Conservation (phyloP, 2,329 filamentous ascomycete genomes). For the Nothophoma quercina region DNA sequence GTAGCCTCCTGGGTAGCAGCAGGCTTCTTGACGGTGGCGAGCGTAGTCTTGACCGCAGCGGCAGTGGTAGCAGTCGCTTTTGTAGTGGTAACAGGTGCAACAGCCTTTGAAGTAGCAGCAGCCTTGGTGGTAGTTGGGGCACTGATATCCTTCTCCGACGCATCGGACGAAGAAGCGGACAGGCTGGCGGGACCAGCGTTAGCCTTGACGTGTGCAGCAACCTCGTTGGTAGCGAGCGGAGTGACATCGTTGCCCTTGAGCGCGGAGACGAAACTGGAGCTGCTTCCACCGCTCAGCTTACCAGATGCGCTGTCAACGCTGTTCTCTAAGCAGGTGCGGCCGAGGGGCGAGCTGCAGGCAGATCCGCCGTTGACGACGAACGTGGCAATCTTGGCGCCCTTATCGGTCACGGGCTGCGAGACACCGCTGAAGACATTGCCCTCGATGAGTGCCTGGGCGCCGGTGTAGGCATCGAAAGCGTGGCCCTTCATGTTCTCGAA, state of each 20-base stretch:
- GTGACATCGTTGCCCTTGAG: constrained; percentile 24
- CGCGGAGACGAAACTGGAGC: constrained; percentile 21
- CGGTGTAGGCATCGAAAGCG: constrained; percentile 52
- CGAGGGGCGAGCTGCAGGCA: constrained; percentile 25
- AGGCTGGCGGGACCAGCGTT: constrained; percentile 26
- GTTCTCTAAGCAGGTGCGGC: constrained; percentile 30
- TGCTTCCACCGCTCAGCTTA: constrained; percentile 21
- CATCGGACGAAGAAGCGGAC: constrained; percentile 7
- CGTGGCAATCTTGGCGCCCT: constrained; percentile 35
- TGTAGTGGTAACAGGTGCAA: constrained; percentile 8
- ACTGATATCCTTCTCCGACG: not conserved
- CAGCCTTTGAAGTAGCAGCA: not conserved
- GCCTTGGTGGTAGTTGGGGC: not conserved
- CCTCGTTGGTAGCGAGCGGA: constrained; percentile 23
- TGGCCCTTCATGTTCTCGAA: constrained; percentile 51
- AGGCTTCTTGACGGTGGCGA: constrained; percentile 32
- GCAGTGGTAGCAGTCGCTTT: constrained; percentile 12
- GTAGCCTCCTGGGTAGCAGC: constrained; percentile 16
- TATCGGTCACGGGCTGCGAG: constrained; percentile 48
- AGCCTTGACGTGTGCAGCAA: constrained; percentile 30
- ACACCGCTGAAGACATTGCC: constrained; percentile 57
- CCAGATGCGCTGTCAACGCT: constrained; percentile 30
- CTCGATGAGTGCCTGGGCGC: constrained; percentile 46
- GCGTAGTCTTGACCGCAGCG: constrained; percentile 25
- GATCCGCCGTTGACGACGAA: constrained; percentile 38